Evolutionary conservation across 1,284 basidiomycete species (phyloP).

Genomic region (Ceratobasidium papillatum): DNA sequence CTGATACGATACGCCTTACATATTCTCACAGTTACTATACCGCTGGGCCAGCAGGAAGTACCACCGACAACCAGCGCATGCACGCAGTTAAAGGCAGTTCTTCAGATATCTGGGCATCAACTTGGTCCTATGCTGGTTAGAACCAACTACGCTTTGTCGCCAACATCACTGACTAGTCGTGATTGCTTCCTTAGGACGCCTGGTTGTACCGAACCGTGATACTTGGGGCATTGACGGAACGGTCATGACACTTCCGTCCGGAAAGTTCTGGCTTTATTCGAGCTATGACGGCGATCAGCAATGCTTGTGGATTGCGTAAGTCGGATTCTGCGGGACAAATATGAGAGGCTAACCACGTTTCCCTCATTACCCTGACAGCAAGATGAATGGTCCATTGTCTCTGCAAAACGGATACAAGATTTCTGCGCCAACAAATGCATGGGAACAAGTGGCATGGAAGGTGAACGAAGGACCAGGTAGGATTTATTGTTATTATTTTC

Average conservation of each 20-base stretch:
- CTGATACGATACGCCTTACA: background rate
- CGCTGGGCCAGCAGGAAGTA: background rate
- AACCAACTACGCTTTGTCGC: background rate
- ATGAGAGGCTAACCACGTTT: background rate
- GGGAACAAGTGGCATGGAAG: slow-evolving; percentile 33
- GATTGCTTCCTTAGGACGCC: background rate
- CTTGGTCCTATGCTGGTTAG: slow-evolving; percentile 25
- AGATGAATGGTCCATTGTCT: background rate
- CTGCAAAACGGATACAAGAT: slow-evolving; percentile 8
- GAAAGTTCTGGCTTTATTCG: slow-evolving; percentile 38
- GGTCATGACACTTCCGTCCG: slow-evolving; percentile 11
- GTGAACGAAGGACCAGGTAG: slow-evolving; percentile 37
- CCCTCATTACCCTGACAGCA: background rate
- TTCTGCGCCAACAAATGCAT: slow-evolving; percentile 23
- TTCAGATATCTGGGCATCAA: slow-evolving; percentile 29
- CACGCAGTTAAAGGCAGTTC: slow-evolving; percentile 29
- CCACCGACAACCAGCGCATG: background rate
- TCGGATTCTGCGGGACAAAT: background rate
- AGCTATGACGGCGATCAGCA: slow-evolving; percentile 20
- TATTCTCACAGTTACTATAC: slow-evolving; percentile 17
- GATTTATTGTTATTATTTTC: background rate
- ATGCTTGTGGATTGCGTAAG: slow-evolving; percentile 40
- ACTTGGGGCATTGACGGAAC: slow-evolving; percentile 35
- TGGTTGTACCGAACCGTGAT: slow-evolving; percentile 1
- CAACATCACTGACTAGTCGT: background rate